Base-by-base conservation (phyloP, 371 early-diverging fungal species). In the Scutellospora calospora region DNA sequence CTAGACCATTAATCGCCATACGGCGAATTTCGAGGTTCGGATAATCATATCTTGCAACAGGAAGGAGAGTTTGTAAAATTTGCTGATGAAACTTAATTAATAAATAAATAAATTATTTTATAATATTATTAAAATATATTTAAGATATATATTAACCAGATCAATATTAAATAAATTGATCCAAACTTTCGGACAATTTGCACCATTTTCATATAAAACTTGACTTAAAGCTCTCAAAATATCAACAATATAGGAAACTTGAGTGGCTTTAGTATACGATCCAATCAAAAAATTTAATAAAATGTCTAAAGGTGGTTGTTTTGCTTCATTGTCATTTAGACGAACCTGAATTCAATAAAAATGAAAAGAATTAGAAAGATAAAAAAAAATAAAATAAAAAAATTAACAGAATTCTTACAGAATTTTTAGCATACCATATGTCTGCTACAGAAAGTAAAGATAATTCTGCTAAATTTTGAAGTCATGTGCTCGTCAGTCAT, bases 1-100 rank as follows among this genome's bases (percentile, higher is more conserved):
- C 91, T 16, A 92, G 84, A 80, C 92, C 90, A 60, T 89, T 90
- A 82, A 92, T 90, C 2, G 92, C 90, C 89, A 92, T 89, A 2
- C 92, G 87, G 12, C 90, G 86, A 3, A 87, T 85, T 82, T 90
- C 89, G 20, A 87, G 69, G 0, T 89, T 84, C 52, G 80, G 84
- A 12, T 81, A 82, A 0, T 84, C 80, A 52, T 80, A 80, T 51
- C 86, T 75, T 0, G 87, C 89, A 2, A 87, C 69, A 18, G 45
- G 57, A 5, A 88, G 54, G 29, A 90, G 51, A 12, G 81, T 77
- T 0, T 81, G 76, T 1, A 85, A 81, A 16, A 89, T 59, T 51
- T 83, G 69, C 16, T 80, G 79, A 51, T 84, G 81, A 33, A 81
- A 80, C 87, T 86, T n/a, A 54, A 16, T 25, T 49, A 74, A 55